phyloP scores from a whole-genome alignment of 1,284 basidiomycete species.

The Puccinia coronata region DNA sequence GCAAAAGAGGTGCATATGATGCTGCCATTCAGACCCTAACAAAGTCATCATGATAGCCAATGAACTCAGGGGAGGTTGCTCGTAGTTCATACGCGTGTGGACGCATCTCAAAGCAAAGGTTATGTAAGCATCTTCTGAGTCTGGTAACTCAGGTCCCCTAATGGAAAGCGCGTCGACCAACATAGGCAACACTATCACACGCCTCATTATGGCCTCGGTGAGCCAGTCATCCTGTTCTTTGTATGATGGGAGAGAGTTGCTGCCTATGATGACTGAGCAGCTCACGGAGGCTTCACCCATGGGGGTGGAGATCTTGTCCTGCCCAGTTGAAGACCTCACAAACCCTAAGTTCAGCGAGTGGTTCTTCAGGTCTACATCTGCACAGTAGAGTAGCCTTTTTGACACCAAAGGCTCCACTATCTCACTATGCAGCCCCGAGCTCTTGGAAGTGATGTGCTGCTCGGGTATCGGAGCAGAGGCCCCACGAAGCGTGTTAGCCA shows the following conservation, averaged over 20 bases:
- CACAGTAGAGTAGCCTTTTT: too few species aligned
- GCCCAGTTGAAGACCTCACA: not conserved
- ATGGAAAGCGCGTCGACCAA: not conserved
- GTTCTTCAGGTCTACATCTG: too few species aligned
- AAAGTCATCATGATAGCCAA: not conserved
- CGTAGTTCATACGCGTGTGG: not conserved
- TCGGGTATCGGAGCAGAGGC: too few species aligned
- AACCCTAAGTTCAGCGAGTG: too few species aligned
- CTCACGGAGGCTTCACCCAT: not conserved
- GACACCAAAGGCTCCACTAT: too few species aligned
- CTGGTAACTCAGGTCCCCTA: not conserved
- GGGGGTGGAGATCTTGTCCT: not conserved
- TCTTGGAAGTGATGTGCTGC: too few species aligned
- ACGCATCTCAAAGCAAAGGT: not conserved
- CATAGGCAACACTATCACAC: not conserved
- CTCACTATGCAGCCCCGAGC: too few species aligned
- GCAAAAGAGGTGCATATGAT: not conserved
- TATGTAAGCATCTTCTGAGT: not conserved
- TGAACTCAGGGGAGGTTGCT: not conserved
- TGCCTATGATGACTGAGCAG: not conserved
- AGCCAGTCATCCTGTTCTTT: not conserved
- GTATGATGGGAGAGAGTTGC: not conserved
- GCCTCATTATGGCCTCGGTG: not conserved
- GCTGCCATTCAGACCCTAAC: not conserved
- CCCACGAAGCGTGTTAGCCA: too few species aligned